Conservation (phyloP, 352 stramenopile genomes). For the Phytophthora hibernalis region DNA sequence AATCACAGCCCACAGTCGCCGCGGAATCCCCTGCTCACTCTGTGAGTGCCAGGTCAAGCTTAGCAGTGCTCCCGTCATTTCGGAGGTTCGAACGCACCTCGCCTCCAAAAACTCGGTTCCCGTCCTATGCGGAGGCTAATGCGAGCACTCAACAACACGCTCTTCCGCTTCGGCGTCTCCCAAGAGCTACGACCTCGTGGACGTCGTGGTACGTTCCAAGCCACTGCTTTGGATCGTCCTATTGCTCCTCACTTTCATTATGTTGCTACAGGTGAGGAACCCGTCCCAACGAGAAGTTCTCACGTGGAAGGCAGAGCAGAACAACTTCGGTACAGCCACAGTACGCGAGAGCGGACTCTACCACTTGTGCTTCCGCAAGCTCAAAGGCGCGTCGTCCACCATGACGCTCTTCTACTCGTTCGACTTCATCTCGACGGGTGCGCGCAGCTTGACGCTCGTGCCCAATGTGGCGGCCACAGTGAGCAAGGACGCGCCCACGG, state of each 20-base stretch:
- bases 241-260: not conserved
- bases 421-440: constrained; percentile 77
- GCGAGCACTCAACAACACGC: constrained; percentile 69
- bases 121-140: too few relatives aligned
- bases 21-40: constrained; percentile 28
- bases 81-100: constrained; percentile 79
- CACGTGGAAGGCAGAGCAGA: constrained; percentile 69
- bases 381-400: constrained; percentile 57
- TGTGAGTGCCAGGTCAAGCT: constrained; percentile 55
- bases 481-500: constrained; percentile 47
- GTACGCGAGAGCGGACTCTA: constrained; percentile 85
- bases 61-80: constrained; percentile 63
- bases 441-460: constrained; percentile 56
- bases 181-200: constrained; percentile 58
- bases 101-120: constrained; percentile 51
- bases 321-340: constrained; percentile 54
- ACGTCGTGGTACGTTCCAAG: constrained; percentile 47
- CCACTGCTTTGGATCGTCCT: not conserved
- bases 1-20: constrained; percentile 10
- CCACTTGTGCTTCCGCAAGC: constrained; percentile 79
- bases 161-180: constrained; percentile 68
- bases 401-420: constrained; percentile 83
- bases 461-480: constrained; percentile 73
- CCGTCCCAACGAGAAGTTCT: constrained; percentile 57
- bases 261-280: constrained; percentile 50